Conservation (phyloP, 129 eudicot species). For the Flaveria sonorensis region DNA sequence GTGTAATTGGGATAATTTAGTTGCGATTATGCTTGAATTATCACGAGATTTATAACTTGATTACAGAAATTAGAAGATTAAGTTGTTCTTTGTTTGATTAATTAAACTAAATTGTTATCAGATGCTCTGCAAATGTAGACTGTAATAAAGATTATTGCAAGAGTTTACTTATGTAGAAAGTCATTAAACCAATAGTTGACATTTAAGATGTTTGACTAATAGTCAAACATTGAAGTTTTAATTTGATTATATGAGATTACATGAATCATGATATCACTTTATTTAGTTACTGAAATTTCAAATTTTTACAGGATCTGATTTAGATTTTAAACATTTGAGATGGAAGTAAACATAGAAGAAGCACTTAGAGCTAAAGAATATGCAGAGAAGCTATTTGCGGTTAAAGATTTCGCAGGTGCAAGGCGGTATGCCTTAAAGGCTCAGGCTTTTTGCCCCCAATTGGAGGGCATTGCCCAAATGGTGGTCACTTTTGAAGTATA, state of each 20-base stretch:
- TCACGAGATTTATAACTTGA: slow-evolving; percentile 3
- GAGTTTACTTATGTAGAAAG: too few species aligned
- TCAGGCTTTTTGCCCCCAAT: slow-evolving; percentile 68
- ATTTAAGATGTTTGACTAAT: background rate
- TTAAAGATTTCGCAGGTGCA: slow-evolving; percentile 62
- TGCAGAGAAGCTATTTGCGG: slow-evolving; percentile 74
- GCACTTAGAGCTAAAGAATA: slow-evolving; percentile 67
- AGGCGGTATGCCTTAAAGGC: slow-evolving; percentile 68
- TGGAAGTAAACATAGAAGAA: slow-evolving; percentile 70
- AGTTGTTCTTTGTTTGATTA: background rate
- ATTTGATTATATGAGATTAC: background rate
- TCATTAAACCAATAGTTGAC: too few species aligned
- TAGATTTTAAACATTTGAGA: slow-evolving; percentile 29
- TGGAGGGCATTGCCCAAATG: slow-evolving; percentile 88
- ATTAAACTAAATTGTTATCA: too few species aligned
- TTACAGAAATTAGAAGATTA: background rate
- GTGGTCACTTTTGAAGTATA: slow-evolving; percentile 79
- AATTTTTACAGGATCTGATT: slow-evolving; percentile 16
- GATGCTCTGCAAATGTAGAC: too few species aligned
- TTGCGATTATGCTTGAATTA: background rate
- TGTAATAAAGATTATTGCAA: too few species aligned
- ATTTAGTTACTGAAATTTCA: background rate
- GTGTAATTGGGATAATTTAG: background rate
- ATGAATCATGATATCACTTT: slow-evolving; percentile 1
- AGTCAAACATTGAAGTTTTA: slow-evolving; percentile 7